Evolutionary conservation across 2,329 filamentous ascomycete species (phyloP).

Genomic region (Botrytis aclada): DNA sequence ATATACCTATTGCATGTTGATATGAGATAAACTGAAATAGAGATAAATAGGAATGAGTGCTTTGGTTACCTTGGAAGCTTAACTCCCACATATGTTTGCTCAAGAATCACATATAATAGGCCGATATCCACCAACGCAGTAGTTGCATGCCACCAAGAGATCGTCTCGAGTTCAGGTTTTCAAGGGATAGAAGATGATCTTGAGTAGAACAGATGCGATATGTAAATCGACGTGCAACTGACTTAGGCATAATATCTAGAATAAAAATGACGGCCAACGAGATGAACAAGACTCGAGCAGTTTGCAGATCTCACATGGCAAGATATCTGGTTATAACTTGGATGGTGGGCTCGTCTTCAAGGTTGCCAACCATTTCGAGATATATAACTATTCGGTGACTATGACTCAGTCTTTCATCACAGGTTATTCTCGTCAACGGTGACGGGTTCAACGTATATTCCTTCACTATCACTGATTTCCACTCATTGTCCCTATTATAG

Average conservation of each 20-base stretch:
- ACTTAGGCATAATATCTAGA: neutral
- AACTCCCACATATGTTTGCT: too few relatives aligned
- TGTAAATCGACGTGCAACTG: neutral
- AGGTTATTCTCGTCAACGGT: neutral
- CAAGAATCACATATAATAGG: too few relatives aligned
- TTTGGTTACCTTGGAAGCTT: too few relatives aligned
- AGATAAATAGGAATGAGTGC: too few relatives aligned
- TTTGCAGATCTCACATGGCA: neutral
- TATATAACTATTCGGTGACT: neutral
- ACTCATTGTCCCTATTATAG: rapidly evolving
- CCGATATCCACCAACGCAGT: too few relatives aligned
- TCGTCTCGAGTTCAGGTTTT: neutral
- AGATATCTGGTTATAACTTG: neutral
- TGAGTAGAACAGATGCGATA: neutral
- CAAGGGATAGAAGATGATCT: neutral
- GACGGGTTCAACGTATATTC: neutral
- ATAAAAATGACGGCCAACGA: neutral
- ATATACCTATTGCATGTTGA: too few relatives aligned
- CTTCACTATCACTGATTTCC: neutral
- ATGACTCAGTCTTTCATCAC: neutral
- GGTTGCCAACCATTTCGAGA: neutral
- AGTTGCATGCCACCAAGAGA: too few relatives aligned
- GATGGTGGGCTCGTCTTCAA: neutral
- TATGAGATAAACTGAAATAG: too few relatives aligned
- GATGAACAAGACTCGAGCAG: neutral